Evolutionary conservation across 495 filamentous ascomycete genomes (phyloP).

Genomic region (Neurospora intermedia): DNA sequence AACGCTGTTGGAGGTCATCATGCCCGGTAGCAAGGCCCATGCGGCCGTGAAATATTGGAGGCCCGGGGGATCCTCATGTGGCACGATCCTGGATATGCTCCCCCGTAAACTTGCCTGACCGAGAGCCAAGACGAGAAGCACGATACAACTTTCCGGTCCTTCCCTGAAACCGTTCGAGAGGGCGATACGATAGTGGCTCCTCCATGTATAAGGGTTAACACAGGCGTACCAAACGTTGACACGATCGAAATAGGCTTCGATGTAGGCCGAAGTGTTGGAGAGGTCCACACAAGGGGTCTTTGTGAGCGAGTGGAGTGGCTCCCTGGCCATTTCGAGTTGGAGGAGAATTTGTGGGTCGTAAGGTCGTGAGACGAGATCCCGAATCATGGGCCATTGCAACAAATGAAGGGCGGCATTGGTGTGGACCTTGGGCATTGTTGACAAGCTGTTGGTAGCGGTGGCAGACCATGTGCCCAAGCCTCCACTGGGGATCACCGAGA

Average conservation of each 20-base stretch:
- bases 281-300: slow-evolving; percentile 54
- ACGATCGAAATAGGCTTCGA: slow-evolving; percentile 65
- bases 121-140: slow-evolving; percentile 67
- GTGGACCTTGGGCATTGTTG: slow-evolving; percentile 74
- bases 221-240: slow-evolving; percentile 81
- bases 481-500: slow-evolving; percentile 50
- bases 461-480: slow-evolving; percentile 66
- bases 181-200: slow-evolving; percentile 61
- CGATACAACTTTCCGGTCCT: slow-evolving; percentile 72
- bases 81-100: slow-evolving; percentile 61
- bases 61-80: slow-evolving; percentile 64
- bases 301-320: slow-evolving; percentile 56
- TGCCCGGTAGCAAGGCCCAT: slow-evolving; percentile 62
- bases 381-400: slow-evolving; percentile 70
- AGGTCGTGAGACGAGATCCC: slow-evolving; percentile 60
- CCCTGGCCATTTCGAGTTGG: slow-evolving; percentile 71
- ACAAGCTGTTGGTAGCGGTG: slow-evolving; percentile 54
- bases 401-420: slow-evolving; percentile 70
- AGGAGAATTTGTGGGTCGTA: slow-evolving; percentile 70
- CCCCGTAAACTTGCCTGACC: slow-evolving; percentile 60
- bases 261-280: slow-evolving; percentile 62
- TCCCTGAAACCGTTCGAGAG: slow-evolving; percentile 62
- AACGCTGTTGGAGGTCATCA: slow-evolving; percentile 71
- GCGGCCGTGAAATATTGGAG: slow-evolving; percentile 70
- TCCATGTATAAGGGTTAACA: slow-evolving; percentile 75